Evolutionary conservation across 139 green algal species (phyloP).

Genomic region (Chlorella sp.): DNA sequence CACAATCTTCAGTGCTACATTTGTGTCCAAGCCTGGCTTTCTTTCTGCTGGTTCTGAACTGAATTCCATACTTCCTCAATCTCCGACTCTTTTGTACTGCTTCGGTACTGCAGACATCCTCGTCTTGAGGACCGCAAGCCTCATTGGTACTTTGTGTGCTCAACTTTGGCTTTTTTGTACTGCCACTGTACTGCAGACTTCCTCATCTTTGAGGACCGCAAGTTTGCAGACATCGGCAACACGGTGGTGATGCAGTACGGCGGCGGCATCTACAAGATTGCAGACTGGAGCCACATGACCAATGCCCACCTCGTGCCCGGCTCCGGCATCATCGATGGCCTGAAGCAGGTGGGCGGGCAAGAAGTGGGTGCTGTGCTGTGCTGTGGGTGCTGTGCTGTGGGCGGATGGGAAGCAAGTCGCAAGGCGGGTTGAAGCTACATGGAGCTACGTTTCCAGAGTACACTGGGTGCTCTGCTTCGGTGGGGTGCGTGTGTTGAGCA

Average conservation of each 20-base stretch:
- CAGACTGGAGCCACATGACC: conserved; percentile 97
- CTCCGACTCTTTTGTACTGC: too few species aligned
- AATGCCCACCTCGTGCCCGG: conserved; percentile 97
- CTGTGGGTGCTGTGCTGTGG: neutral
- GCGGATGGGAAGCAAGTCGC: too few species aligned
- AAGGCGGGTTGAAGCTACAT: neutral
- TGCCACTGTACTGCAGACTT: conserved; percentile 78
- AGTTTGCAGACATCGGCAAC: conserved; percentile 99
- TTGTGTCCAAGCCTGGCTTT: too few species aligned
- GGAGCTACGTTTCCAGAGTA: neutral
- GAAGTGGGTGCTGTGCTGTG: too few species aligned
- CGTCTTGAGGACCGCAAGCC: too few species aligned
- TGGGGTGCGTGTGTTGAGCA: too few species aligned
- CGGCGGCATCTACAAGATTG: conserved; percentile 89
- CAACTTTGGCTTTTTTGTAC: neutral
- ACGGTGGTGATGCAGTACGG: conserved; percentile 93
- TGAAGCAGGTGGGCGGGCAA: conserved; percentile 73
- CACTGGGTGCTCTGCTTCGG: too few species aligned
- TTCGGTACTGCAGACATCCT: too few species aligned
- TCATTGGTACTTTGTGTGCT: too few species aligned
- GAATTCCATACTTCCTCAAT: too few species aligned
- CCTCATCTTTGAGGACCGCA: conserved; percentile 99
- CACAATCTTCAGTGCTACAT: too few species aligned
- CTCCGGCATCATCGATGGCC: conserved; percentile 96
- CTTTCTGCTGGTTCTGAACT: too few species aligned